phyloP scores from a whole-genome alignment of 768 basidiomycete species.

The Boletus subparvulus region DNA sequence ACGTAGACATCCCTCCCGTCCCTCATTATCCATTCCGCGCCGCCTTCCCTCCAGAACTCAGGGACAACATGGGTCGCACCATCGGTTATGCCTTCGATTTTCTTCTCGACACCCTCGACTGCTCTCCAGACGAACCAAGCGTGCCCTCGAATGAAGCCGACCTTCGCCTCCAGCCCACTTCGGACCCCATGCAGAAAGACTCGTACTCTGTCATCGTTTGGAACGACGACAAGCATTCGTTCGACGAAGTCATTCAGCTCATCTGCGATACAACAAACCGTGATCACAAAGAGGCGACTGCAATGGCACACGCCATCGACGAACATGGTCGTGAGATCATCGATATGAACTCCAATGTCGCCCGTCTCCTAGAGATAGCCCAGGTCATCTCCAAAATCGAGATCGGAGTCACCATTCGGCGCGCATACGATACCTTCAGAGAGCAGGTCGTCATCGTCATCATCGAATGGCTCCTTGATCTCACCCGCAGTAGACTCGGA shows the following conservation, averaged over 20 bases:
- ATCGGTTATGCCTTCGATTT: conserved; percentile 81
- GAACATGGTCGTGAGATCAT: conserved; percentile 81
- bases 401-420: conserved; percentile 84
- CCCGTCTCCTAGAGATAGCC: conserved; percentile 71
- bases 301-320: conserved; percentile 62
- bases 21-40: conserved; percentile 58
- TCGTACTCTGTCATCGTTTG: conserved; percentile 83
- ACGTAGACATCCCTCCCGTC: conserved; percentile 56
- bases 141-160: conserved; percentile 67
- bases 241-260: conserved; percentile 80
- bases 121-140: conserved; percentile 75
- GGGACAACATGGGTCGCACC: conserved; percentile 71
- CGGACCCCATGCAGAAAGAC: conserved; percentile 77
- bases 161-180: conserved; percentile 69
- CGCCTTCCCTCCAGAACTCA: conserved; percentile 60
- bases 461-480: conserved; percentile 82
- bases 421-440: conserved; percentile 83
- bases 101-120: conserved; percentile 77
- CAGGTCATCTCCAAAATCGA: conserved; percentile 84
- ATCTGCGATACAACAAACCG: conserved; percentile 55
- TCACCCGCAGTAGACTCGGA: conserved; percentile 70
- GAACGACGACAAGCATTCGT: conserved; percentile 98
- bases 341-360: conserved; percentile 58
- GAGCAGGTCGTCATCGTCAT: conserved; percentile 83
- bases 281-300: conserved; percentile 55